Evolutionary conservation across 2,329 filamentous ascomycete species (phyloP).

Genomic region (Capronia coronata): DNA sequence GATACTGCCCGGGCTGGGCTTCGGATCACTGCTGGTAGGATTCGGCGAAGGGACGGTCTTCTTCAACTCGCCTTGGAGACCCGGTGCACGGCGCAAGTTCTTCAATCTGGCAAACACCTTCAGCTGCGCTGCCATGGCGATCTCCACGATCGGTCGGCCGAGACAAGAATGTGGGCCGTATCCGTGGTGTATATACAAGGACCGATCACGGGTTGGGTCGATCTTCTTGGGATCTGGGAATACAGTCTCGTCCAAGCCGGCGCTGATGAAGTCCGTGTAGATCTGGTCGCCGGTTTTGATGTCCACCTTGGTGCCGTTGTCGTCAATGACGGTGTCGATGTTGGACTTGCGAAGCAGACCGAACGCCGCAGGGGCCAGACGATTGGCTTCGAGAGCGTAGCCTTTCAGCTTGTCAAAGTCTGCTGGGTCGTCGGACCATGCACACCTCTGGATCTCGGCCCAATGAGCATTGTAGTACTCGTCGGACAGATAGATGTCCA

Average conservation of each 20-base stretch:
- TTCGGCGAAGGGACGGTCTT: slow-evolving; percentile 33
- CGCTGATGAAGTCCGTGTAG: slow-evolving; percentile 30
- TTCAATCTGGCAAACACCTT: slow-evolving; percentile 38
- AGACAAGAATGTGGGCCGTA: slow-evolving; percentile 46
- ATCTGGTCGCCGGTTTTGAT: slow-evolving; percentile 22
- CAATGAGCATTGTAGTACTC: slow-evolving; percentile 30
- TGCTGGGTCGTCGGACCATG: slow-evolving; percentile 25
- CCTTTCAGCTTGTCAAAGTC: slow-evolving; percentile 29
- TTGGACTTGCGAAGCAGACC: slow-evolving; percentile 26
- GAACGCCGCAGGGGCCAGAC: slow-evolving; percentile 26
- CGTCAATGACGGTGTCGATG: slow-evolving; percentile 20
- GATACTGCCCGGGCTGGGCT: slow-evolving; percentile 35
- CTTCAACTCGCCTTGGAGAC: slow-evolving; percentile 38
- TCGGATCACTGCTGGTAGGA: slow-evolving; percentile 26
- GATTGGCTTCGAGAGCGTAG: slow-evolving; percentile 28
- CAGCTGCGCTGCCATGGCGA: slow-evolving; percentile 40
- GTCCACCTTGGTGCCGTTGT: slow-evolving; percentile 21
- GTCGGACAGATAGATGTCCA: slow-evolving; percentile 52
- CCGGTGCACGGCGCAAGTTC: slow-evolving; percentile 39
- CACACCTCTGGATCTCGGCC: slow-evolving; percentile 27
- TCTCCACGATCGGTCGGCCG: slow-evolving; percentile 38
- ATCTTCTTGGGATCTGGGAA: slow-evolving; percentile 41
- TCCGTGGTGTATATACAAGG: slow-evolving; percentile 42
- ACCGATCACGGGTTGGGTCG: slow-evolving; percentile 38
- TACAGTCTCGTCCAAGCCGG: slow-evolving; percentile 34